Base-by-base conservation (phyloP, 1,284 basidiomycete genomes). In the Malassezia slooffiae region DNA sequence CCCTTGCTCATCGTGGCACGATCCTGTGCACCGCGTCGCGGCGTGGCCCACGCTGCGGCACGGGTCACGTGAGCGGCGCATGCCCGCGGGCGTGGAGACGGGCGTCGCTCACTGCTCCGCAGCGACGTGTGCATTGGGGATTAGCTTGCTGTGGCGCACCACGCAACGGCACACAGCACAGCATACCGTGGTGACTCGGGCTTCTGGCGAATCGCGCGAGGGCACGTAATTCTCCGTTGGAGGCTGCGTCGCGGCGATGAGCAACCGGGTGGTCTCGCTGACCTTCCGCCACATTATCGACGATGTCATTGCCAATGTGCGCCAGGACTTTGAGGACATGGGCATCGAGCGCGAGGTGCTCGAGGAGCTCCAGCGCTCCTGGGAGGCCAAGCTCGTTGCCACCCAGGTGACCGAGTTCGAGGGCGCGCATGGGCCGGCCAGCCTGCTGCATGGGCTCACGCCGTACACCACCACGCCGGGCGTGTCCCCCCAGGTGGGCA, bases 261-360 rank as follows among this genome's bases (percentile, higher is more conserved):
- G 46, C 41, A 48, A 48, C 46, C 30, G 39, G 16, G 46, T 48
- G 20, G 46, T 48, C 16, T 89, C 90, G 65, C 70, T 74, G 58
- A 83, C 88, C 61, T 97, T 96, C 73, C 83, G 90, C 55, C 72
- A 79, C 57, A 85, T 96, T 74, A 96, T 97, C 73, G 88, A 95
- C 78, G 88, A 95, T 74, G 90, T 96, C 54, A 83, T 96, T 64
- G 74, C 75, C 31, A 76, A 78, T 60, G 85, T 91, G 73, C 85
- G 85, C 72, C 76, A 80, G 70, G 91, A 96, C 72, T 97, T 96
- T 73, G 90, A 96, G 70, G 89, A 93, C 71, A 90, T 86, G 70
- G 91, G 90, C 43, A 85, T 97, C 55, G 78, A 82, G 67, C 87
- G 95, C 70, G 85, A 89, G 27, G 82, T 96, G 42, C 75, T 96